Evolutionary conservation across 768 basidiomycete genomes (phyloP).

Genomic region (Phylloporus arenicola): DNA sequence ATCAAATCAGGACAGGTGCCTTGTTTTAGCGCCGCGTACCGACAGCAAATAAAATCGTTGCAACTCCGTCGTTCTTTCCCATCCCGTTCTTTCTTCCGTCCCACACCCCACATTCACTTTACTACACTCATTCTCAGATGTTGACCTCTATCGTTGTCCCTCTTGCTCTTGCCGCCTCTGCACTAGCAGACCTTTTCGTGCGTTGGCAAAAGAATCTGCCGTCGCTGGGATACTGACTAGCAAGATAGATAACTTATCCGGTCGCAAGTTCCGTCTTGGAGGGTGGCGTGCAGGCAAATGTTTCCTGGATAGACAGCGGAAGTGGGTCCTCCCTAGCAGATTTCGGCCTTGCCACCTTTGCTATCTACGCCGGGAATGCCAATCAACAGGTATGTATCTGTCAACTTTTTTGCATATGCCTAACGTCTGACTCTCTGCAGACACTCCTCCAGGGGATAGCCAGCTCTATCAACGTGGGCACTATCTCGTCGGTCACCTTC

Average conservation of each 20-base stretch:
- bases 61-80: slow-evolving; percentile 28
- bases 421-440: slow-evolving; percentile 27
- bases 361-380: slow-evolving; percentile 60
- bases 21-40: background rate
- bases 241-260: slow-evolving; percentile 53
- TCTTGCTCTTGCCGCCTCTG: slow-evolving; percentile 48
- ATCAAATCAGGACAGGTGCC: background rate
- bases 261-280: slow-evolving; percentile 39
- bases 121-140: slow-evolving; percentile 36
- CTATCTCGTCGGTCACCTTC: slow-evolving; percentile 42
- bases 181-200: slow-evolving; percentile 55
- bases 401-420: background rate
- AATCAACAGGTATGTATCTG: slow-evolving; percentile 48
- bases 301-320: slow-evolving; percentile 59
- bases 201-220: slow-evolving; percentile 19
- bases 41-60: slow-evolving; percentile 13
- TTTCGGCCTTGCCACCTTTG: slow-evolving; percentile 49
- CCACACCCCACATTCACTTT: slow-evolving; percentile 22
- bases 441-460: slow-evolving; percentile 52
- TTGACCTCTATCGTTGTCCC: slow-evolving; percentile 44
- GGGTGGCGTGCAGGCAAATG: slow-evolving; percentile 44
- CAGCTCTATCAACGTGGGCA: slow-evolving; percentile 47
- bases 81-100: background rate
- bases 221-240: background rate
- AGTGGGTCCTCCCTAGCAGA: slow-evolving; percentile 40